Evolutionary conservation across 2,329 filamentous ascomycete species (phyloP), one percentile per base, ranked within the genome.

Genomic region (Helminthosporium solani): DNA sequence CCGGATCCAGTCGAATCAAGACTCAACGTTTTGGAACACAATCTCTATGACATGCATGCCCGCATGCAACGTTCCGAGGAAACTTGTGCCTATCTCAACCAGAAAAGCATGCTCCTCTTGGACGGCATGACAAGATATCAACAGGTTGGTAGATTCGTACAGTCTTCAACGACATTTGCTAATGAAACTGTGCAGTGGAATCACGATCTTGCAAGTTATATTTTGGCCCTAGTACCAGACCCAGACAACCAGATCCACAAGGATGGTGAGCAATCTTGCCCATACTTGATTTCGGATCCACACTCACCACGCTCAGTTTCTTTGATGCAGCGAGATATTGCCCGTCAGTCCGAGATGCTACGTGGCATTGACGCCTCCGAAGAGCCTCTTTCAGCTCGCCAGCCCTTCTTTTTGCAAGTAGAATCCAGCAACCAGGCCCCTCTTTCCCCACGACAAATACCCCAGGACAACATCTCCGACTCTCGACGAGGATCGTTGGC

Each of bases 41-140:
- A 82, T 16, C 71, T 95, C 35, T 95, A 88, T 67, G 92, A 96
- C 49, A 77, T 96, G 63, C 85, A 85, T 66, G 74, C 78, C 34
- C 82, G 90, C 53, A 75, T 97, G 46, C 80, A 87, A 60, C 84
- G 91, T 48, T 87, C 87, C 51, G 94, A 97, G 67, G 92, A 97
- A 62, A 85, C 81, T 39, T 85, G 88, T 44, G 82, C 88, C 42
- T 84, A 86, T 57, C 80, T 96, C 72, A 88, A 86, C 58, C 77
- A 87, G 53, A 92, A 87, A 70, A 90, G 90, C 64, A 87, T 94
- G 63, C 80, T 85, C 12, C 80, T 95, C 59, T 83, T 90, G 64
- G 92, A 97, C 46, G 86, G 87, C 16, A 78, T 97, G 58, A 78
- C 81, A 53, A 85, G 88, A 63, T 86, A 83, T 60, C 81, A 87